phyloP scores from a whole-genome alignment of 805 yeast species.

The Wickerhamiella australiensis region DNA sequence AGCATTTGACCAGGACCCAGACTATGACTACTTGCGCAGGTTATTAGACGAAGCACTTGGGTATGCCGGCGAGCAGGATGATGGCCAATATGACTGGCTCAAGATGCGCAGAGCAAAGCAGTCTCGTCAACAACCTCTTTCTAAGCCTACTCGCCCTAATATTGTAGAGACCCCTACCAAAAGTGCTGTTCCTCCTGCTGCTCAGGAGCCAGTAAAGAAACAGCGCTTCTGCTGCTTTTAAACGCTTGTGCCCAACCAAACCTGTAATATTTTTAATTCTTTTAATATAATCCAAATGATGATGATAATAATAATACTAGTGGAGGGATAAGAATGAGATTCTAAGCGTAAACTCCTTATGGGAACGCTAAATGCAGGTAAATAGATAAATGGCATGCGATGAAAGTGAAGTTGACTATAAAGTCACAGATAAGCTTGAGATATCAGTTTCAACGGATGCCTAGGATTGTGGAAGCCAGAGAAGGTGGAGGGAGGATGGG shows the following conservation, averaged over 20 bases:
- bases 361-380: neutral
- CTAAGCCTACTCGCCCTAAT: conserved; percentile 11
- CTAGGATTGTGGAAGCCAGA: too few relatives aligned
- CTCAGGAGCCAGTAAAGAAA: neutral
- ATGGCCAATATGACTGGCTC: conserved; percentile 97
- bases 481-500: too few relatives aligned
- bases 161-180: conserved; percentile 9
- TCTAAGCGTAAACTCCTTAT: neutral
- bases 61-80: conserved; percentile 56
- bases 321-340: too few relatives aligned
- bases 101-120: conserved; percentile 27
- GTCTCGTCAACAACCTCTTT: conserved; percentile 8
- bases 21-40: conserved; percentile 73
- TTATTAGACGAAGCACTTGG: conserved; percentile 68
- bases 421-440: too few relatives aligned
- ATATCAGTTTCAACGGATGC: too few relatives aligned
- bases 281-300: neutral
- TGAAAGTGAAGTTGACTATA: too few relatives aligned
- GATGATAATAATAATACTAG: neutral
- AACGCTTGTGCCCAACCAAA: neutral
- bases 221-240: conserved; percentile 11
- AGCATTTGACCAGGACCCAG: conserved; percentile 89
- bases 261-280: neutral
- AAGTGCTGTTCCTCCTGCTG: neutral
- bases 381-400: too few relatives aligned